Percentiles rank a stretch among this genome's conserved stretches.
phyloP scores from a whole-genome alignment of 1,139 yeast genomes.

The Candida smagusa region DNA sequence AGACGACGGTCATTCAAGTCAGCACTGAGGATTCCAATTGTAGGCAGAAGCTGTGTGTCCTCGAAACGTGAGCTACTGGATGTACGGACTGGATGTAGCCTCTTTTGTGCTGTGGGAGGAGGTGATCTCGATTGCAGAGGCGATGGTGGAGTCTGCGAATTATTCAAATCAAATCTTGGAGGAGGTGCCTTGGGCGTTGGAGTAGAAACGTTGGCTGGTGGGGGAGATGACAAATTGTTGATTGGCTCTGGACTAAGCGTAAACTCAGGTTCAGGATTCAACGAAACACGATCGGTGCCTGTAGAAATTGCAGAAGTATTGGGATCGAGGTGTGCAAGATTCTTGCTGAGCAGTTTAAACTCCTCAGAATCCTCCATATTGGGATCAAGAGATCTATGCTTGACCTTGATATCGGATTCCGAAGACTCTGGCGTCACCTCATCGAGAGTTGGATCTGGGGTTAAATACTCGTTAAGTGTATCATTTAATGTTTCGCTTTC shows the following conservation, averaged over 20 bases:
- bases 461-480: neutral
- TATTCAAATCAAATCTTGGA: too few species aligned
- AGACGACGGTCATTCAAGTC: neutral
- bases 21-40: neutral
- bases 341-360: neutral
- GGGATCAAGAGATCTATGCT: neutral
- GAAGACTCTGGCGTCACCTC: neutral
- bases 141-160: too few species aligned
- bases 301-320: neutral
- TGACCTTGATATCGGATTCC: neutral
- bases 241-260: constrained; percentile 1
- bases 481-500: neutral
- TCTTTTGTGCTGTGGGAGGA: neutral
- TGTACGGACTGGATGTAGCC: neutral
- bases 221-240: neutral
- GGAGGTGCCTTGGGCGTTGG: too few species aligned
- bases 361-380: neutral
- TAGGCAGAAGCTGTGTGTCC: neutral
- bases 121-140: neutral
- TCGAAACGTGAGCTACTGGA: neutral
- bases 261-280: neutral
- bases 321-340: neutral
- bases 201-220: neutral
- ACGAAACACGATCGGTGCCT: neutral
- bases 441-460: neutral